Evolutionary conservation across 495 filamentous ascomycete genomes (phyloP).

Genomic region (Eremomyces bilateralis): DNA sequence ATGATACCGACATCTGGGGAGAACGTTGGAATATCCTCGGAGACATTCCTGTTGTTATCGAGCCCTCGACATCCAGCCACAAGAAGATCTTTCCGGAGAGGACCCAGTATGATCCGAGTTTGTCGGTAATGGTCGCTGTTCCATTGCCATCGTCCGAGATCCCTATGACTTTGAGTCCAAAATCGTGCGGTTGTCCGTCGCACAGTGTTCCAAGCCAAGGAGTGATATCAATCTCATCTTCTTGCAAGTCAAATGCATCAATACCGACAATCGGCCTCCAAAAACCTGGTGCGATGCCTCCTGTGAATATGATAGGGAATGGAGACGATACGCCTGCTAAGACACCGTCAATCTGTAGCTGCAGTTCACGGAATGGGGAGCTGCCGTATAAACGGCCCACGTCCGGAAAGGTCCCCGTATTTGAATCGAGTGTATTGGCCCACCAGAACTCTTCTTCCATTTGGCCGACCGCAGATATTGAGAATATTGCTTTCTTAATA

Average conservation of each 20-base stretch:
- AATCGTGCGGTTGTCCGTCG: slow-evolving; percentile 40
- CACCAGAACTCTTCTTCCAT: slow-evolving; percentile 77
- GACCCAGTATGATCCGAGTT: slow-evolving; percentile 53
- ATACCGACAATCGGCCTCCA: slow-evolving; percentile 77
- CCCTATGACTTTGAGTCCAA: slow-evolving; percentile 48
- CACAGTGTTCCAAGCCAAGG: slow-evolving; percentile 51
- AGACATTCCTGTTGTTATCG: slow-evolving; percentile 27
- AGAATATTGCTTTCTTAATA: slow-evolving; percentile 46
- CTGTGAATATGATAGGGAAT: slow-evolving; percentile 74
- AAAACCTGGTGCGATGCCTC: slow-evolving; percentile 59
- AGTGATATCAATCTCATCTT: slow-evolving; percentile 70
- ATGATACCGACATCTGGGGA: slow-evolving; percentile 22
- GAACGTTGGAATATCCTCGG: slow-evolving; percentile 18
- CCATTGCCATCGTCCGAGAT: slow-evolving; percentile 30
- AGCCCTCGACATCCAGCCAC: slow-evolving; percentile 32
- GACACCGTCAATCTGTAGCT: slow-evolving; percentile 53
- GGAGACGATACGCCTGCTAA: slow-evolving; percentile 70
- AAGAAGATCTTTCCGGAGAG: slow-evolving; percentile 69
- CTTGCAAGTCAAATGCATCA: slow-evolving; percentile 60
- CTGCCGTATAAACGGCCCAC: slow-evolving; percentile 39
- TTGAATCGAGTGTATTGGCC: slow-evolving; percentile 49
- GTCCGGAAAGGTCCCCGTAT: slow-evolving; percentile 36
- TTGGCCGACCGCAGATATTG: slow-evolving; percentile 60
- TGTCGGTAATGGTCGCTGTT: slow-evolving; percentile 29
- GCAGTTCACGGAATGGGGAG: slow-evolving; percentile 65